Evolutionary conservation across 2,329 filamentous ascomycete genomes (phyloP).

Genomic region (Aspergillus sojae): DNA sequence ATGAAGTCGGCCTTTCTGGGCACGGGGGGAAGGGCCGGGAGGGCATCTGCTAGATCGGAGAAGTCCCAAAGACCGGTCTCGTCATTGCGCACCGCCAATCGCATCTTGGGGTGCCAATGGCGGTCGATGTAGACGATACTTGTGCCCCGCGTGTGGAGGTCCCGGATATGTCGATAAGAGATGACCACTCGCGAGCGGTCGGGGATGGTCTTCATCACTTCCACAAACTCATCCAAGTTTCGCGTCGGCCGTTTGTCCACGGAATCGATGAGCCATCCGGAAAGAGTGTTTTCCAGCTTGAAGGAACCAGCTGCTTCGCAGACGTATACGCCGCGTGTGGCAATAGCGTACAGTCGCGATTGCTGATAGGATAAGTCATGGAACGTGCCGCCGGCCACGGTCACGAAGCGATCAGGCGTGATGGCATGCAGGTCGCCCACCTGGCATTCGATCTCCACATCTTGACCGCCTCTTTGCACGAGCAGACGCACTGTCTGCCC

Average conservation of each 20-base stretch:
- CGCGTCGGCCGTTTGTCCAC: slow-evolving; percentile 91
- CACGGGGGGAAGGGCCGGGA: slow-evolving; percentile 72
- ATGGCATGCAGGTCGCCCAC: slow-evolving; percentile 92
- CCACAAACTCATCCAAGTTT: slow-evolving; percentile 83
- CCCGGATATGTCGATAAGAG: slow-evolving; percentile 92
- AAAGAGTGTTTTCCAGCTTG: slow-evolving; percentile 86
- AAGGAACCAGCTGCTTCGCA: slow-evolving; percentile 95
- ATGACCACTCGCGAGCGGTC: slow-evolving; percentile 82
- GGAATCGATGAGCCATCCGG: slow-evolving; percentile 90
- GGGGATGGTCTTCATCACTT: slow-evolving; percentile 86
- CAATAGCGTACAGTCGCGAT: slow-evolving; percentile 90
- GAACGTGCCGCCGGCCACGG: slow-evolving; percentile 91
- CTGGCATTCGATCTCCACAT: slow-evolving; percentile 79
- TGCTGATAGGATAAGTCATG: slow-evolving; percentile 97
- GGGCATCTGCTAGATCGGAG: slow-evolving; percentile 75
- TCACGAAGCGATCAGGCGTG: slow-evolving; percentile 93
- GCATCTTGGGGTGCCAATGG: slow-evolving; percentile 96
- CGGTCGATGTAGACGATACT: slow-evolving; percentile 90
- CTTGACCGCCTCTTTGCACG: slow-evolving; percentile 84
- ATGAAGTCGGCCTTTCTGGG: slow-evolving; percentile 87
- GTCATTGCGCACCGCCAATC: slow-evolving; percentile 88
- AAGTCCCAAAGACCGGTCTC: slow-evolving; percentile 93
- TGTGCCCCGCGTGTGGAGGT: slow-evolving; percentile 92
- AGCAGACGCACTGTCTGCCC: slow-evolving; percentile 75
- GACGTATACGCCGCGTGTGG: slow-evolving; percentile 88